Conservation (phyloP, 257 asterid species). For the Craterostigma plantagineum region DNA sequence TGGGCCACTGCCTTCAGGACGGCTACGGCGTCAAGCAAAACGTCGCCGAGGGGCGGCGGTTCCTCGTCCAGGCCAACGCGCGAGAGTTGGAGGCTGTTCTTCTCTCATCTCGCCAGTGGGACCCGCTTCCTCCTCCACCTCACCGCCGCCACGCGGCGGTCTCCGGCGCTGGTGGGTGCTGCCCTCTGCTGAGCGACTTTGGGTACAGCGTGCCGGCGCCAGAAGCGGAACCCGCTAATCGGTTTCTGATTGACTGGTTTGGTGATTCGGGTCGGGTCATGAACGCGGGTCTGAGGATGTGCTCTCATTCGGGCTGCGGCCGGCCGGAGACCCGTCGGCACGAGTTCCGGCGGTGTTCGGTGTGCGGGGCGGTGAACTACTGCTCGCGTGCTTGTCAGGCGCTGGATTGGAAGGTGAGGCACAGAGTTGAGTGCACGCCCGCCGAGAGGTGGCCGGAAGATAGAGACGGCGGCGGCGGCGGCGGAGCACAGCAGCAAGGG, state of each 20-base stretch:
- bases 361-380: constrained; percentile 79
- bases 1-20: constrained; percentile 86
- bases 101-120: constrained; percentile 17
- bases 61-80: constrained; percentile 69
- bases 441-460: constrained; percentile 28
- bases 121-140: constrained; percentile 19
- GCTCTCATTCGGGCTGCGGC: constrained; percentile 80
- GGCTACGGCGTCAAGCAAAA: constrained; percentile 79
- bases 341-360: constrained; percentile 81
- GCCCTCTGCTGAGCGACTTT: constrained; percentile 14
- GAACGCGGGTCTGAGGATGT: constrained; percentile 51
- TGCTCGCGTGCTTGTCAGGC: constrained; percentile 98
- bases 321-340: constrained; percentile 74
- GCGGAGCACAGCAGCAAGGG: background rate
- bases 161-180: constrained; percentile 9
- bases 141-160: too few species aligned
- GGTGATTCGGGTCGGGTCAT: constrained; percentile 10
- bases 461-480: constrained; percentile 11
- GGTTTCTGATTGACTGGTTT: constrained; percentile 11
- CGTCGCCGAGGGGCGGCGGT: constrained; percentile 59
- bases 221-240: constrained; percentile 10
- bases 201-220: constrained; percentile 13
- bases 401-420: constrained; percentile 86
- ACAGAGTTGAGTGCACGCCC: constrained; percentile 59
- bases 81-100: constrained; percentile 65